Base-by-base conservation (phyloP, 1,284 basidiomycete species). In the Bjerkandera adusta region DNA sequence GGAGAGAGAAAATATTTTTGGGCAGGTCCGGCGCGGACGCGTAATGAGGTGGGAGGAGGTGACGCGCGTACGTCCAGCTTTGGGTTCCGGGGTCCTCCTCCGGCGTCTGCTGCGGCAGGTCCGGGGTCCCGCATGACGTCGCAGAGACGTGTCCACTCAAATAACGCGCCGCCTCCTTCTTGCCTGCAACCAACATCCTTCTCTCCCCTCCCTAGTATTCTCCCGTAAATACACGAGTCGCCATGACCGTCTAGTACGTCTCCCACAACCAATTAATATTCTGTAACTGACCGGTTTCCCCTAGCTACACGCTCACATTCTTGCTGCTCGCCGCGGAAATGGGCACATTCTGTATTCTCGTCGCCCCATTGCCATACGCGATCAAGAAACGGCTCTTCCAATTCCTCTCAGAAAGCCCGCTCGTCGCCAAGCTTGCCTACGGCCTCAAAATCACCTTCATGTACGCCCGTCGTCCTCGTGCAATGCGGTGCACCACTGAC, bases 361-460 rank as follows among this genome's bases (percentile, higher is more conserved):
- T 90, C 20, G 71, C 83, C 8, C 91, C 91, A 4, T 69, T 94
- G 4, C 91, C 91, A 0, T 85, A 88, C 63, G 68, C 69, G n/a
- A 58, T 88, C 54, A 79, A 85, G 51, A 88, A 85, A 66, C 71
- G 70, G 5, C 66, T 94, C 43, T 91, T 93, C 63, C 73, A 68
- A 15, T 92, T 93, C 71, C 76, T 93, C 20, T 83, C 85, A 0
- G 79, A 81, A 53, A 88, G 78, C 47, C 69, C 75, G 36, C 62
- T 84, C 45, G 68, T 89, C 36, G 85, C 85, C 10, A 90, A 89
- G 59, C 49, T 91, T 47, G 84, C 86, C 0, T 91, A 91, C 60
- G 87, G 70, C 45, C 76, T 92, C 57, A 97, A 97, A 65, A 97
- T 97, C 57, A 90, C 91, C 5, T 97, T 97, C 75, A 96, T 97